phyloP scores from a whole-genome alignment of 495 filamentous ascomycete species.

The Podospora appendiculata region DNA sequence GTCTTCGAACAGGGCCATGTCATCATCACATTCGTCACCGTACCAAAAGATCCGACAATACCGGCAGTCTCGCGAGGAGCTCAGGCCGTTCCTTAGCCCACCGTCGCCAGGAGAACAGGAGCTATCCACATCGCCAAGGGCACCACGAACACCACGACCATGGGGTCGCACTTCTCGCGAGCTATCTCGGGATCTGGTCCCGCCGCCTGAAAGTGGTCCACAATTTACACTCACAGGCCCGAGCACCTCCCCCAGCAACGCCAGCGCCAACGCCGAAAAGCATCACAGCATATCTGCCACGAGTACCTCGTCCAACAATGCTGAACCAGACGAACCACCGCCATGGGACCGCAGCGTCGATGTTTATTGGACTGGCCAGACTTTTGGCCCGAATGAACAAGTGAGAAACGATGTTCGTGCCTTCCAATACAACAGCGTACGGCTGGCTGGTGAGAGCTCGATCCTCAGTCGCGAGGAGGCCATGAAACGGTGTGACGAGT shows the following conservation, averaged over 20 bases:
- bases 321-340: not conserved
- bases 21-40: too few species aligned
- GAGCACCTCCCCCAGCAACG: not conserved
- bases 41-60: too few species aligned
- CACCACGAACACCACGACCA: too few species aligned
- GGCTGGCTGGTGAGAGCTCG: constrained; percentile 3
- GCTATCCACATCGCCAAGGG: too few species aligned
- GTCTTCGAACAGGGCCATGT: too few species aligned
- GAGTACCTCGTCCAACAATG: not conserved
- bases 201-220: not conserved
- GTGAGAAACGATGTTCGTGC: constrained; percentile 2
- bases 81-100: too few species aligned
- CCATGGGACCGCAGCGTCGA: constrained; percentile 26
- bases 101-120: too few species aligned
- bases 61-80: too few species aligned
- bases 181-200: too few species aligned
- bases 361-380: constrained; percentile 11
- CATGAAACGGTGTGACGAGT: not conserved
- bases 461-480: not conserved
- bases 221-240: not conserved
- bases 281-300: not conserved
- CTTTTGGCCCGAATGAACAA: not conserved
- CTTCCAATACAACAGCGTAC: constrained; percentile 7
- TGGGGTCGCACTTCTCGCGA: too few species aligned
- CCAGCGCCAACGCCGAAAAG: too few species aligned